Evolutionary conservation across 768 basidiomycete species (phyloP), one percentile per base, ranked within the genome.

Genomic region (Boletus tomentosulus): DNA sequence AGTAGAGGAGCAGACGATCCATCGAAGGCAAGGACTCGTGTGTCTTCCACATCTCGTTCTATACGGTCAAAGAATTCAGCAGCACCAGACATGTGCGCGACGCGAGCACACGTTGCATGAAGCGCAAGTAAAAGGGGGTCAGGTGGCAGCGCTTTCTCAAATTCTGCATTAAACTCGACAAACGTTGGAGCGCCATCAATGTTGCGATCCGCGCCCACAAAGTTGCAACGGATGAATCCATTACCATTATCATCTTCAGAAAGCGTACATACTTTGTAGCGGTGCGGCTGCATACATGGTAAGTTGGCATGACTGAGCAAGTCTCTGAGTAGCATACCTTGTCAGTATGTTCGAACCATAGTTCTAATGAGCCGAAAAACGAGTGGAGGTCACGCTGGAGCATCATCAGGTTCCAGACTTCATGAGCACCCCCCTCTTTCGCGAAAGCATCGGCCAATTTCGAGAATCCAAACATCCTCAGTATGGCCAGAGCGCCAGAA

Each of bases 61-160:
- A 34, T 34, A 3, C 31, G 19, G 6, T 57, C 31, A 39, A 57
- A 39, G 19, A 34, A 48, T 12, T 57, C 42, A 7, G 42, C 46
- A 7, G 57, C 46, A 12, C 50, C 53, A 24, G 53, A 56, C 34
- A 48, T 44, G 34, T 56, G 55, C 7, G 28, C 46, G 7, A 48
- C 55, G 0, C 41, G 50, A 24, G 55, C 55, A 51, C 46, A 44
- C 6, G 4, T 33, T 24, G 46, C 55, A n/a, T 48, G 55, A 16
- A 56, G 41, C 3, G 46, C 42, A 9, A 56, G 48, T 37, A 49
- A 44, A 37, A 1, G 4, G 6, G 42, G 53, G 3, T 38, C 6
- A 15, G 43, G 48, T 31, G 37, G 48, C n/a, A 16, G 9, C 4
- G 9, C 11, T 34, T 12, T 30, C 6, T 30, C 7, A 8, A 30